Evolutionary conservation across 768 basidiomycete genomes (phyloP), one percentile per base, ranked within the genome.

Genomic region (Mycena kentingensis): DNA sequence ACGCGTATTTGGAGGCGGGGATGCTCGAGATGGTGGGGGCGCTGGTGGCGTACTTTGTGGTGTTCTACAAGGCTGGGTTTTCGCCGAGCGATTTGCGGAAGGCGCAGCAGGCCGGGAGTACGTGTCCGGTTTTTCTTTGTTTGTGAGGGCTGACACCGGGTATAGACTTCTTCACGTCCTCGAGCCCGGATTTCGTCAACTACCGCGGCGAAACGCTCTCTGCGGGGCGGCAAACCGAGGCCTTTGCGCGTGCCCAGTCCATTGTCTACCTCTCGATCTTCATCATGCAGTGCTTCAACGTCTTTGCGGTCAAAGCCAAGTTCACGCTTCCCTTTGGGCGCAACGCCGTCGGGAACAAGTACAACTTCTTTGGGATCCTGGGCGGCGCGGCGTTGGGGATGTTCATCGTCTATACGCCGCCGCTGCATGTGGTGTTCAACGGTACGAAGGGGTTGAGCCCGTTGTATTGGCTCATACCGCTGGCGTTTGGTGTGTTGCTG

Each of bases 241-340:
- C 83, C 2, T 63, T 85, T 0, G 83, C 64, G 0, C 74, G 84
- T 62, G 83, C 83, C 1, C 84, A 86, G 63, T 81, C 81, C 0
- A 85, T 87, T 24, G 78, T 82, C 32, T 86, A 84, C 61, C 71
- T 85, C n/a, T 81, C 81, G 3, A 73, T 87, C 28, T 85, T 85
- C 71, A 83, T 86, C 57, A 77, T 73, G 15, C 85, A 85, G 63
- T 85, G 83, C 64, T 86, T 85, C 73, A 86, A 86, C 60, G 84
- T 85, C 26, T 85, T 84, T 57, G 83, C 83, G 1, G 84, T 87
- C 28, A 86, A 85, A 70, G 83, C 84, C 25, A 77, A 73, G 52
- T 77, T 85, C 61, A 73, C 75, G 10, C 79, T 76, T 66, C 85
- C 85, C n/a, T 87, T 87, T 68, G 84, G 85, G 45, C 72, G 67